Evolutionary conservation across 768 basidiomycete genomes (phyloP), one percentile per base, ranked within the genome.

Genomic region (Tylopilus vinaceipallidus): DNA sequence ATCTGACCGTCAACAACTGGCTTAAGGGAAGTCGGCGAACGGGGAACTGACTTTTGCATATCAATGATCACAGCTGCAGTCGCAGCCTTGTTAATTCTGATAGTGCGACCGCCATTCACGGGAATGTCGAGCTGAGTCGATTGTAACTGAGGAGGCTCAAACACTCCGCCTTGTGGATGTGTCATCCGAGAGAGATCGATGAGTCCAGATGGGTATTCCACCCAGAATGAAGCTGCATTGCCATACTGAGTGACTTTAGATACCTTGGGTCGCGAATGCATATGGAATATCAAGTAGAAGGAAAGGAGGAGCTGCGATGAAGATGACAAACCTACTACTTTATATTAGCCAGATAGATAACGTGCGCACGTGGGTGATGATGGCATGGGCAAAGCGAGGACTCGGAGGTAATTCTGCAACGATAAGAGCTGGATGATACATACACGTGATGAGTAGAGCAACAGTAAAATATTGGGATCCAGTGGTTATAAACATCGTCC

Each of bases 1-100:
- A n/a, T n/a, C n/a, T n/a, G n/a, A n/a, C n/a, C n/a, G n/a, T n/a
- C n/a, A n/a, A n/a, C n/a, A n/a, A n/a, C n/a, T n/a, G n/a, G n/a
- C n/a, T n/a, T n/a, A n/a, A n/a, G n/a, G n/a, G n/a, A n/a, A n/a
- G n/a, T n/a, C n/a, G 7, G 27, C 27, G 26, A 40, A 39, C 22
- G n/a, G 29, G 32, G 16, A n/a, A 54, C 73, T 51, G 58, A 84
- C 84, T 86, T 87, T 62, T 86, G 85, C 86, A 87, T 86, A 58
- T 86, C 85, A 43, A 86, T 75, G 17, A 86, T 72, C n/a, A 85
- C 77, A 46, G 80, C 64, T 10, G 83, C 84, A 16, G 74, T 78
- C 41, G 71, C 65, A 26, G 73, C 66, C 29, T 71, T 74, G 56
- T 79, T 71, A 23, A 84, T 66, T 42, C 83, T 71, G 40, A 85